These are phyloP conservation scores for Collybiopsis confluens DNA, from an alignment of 768 basidiomycete genomes.

Conservation along the genomic window DNA sequence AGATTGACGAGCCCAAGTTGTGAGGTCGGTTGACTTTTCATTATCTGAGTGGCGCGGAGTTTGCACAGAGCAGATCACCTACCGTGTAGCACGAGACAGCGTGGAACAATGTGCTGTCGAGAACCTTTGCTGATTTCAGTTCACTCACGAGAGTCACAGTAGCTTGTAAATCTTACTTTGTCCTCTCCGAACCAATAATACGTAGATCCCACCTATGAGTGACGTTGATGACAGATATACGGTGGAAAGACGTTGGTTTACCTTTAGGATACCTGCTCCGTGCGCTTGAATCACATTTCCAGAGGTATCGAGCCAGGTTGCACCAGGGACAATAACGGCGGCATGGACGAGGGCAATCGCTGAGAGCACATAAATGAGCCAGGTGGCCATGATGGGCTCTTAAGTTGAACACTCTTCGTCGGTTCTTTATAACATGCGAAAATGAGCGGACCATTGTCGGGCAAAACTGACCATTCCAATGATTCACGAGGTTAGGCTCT, in stretches of 20 bases:
- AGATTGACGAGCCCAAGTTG: constrained; percentile 53
- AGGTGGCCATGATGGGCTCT: neutral
- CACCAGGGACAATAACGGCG: constrained; percentile 55
- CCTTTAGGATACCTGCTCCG: constrained; percentile 57
- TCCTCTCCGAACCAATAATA: constrained; percentile 66
- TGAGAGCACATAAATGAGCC: constrained; percentile 12
- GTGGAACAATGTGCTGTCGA: constrained; percentile 48
- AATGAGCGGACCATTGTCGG: neutral
- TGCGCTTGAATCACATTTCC: constrained; percentile 63
- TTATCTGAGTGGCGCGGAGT: neutral
- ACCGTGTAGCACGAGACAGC: constrained; percentile 60
- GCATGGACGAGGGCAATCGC: constrained; percentile 19
- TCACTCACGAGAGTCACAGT: constrained; percentile 18
- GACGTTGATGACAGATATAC: neutral
- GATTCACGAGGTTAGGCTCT: too few relatives aligned
- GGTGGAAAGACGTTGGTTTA: constrained; percentile 13
- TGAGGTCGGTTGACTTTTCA: constrained; percentile 43
- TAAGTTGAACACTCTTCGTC: too few relatives aligned
- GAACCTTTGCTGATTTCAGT: constrained; percentile 46
- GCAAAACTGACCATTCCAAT: neutral
- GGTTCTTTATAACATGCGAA: neutral
- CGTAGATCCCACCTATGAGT: constrained; percentile 41
- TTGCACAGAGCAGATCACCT: constrained; percentile 2
- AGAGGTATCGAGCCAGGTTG: constrained; percentile 57
- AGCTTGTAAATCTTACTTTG: constrained; percentile 28